These are phyloP conservation scores for Solanum tarijense DNA, from an alignment of 257 asterid species.

Conservation along the genomic window DNA sequence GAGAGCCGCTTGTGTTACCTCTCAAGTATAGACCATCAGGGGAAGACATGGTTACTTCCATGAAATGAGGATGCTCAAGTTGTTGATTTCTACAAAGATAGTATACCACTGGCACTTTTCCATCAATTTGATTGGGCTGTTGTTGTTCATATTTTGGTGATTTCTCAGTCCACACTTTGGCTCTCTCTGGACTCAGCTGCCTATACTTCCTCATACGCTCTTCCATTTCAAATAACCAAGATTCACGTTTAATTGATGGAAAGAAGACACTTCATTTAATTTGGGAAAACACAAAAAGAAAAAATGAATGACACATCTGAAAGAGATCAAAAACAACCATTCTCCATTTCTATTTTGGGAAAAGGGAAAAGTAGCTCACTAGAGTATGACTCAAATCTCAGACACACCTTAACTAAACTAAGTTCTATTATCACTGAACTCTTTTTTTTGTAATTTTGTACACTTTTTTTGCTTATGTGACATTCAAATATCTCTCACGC, in stretches of 20 bases:
- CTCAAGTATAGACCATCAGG: conserved; percentile 57
- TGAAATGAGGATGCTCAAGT: conserved; percentile 96
- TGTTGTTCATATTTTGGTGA: conserved; percentile 49
- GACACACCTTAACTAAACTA: too few relatives aligned
- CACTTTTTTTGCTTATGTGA: too few relatives aligned
- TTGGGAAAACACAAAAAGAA: too few relatives aligned
- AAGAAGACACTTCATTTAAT: too few relatives aligned
- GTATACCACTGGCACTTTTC: conserved; percentile 63
- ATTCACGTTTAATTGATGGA: too few relatives aligned
- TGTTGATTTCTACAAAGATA: conserved; percentile 73
- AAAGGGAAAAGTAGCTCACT: too few relatives aligned
- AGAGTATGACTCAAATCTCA: too few relatives aligned
- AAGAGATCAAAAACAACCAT: neutral
- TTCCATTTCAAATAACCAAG: conserved; percentile 17
- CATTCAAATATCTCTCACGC: too few relatives aligned
- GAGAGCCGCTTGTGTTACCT: neutral
- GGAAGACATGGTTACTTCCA: conserved; percentile 78
- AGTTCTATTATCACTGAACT: too few relatives aligned
- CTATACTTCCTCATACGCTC: conserved; percentile 49
- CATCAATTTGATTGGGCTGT: conserved; percentile 3
- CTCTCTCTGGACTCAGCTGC: conserved; percentile 78
- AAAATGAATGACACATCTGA: neutral
- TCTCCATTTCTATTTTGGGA: neutral
- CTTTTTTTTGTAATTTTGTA: too few relatives aligned
- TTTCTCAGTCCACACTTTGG: conserved; percentile 87